Percentiles rank a stretch among this genome's conserved stretches.
These are phyloP conservation scores for Carex sylvatica DNA, from an alignment of 202 grass and related monocot genomes.

Conservation along the genomic window DNA sequence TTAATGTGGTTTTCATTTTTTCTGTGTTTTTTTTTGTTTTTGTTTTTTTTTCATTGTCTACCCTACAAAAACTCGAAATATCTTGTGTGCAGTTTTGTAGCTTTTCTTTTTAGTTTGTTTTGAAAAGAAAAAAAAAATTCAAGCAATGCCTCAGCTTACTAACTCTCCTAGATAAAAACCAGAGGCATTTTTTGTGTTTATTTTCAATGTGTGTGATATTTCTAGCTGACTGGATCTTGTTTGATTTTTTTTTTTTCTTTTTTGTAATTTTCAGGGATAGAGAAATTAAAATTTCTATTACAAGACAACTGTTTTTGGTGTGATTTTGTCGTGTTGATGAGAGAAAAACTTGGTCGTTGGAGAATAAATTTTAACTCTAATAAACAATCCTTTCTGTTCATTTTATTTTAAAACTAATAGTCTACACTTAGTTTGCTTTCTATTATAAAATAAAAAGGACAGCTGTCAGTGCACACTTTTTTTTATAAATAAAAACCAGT, in stretches of 20 bases:
- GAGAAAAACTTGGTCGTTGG: neutral
- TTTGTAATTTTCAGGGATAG: neutral
- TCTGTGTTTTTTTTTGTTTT: neutral
- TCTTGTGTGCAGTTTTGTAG: neutral
- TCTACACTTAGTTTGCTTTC: constrained; percentile 16
- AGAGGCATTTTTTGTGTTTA: neutral
- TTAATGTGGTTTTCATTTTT: neutral
- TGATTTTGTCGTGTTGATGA: neutral
- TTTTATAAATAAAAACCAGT: neutral
- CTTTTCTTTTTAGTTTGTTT: neutral
- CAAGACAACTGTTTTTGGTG: neutral
- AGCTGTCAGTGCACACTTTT: neutral
- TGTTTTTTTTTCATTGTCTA: neutral
- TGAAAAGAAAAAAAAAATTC: neutral
- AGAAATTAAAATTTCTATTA: neutral
- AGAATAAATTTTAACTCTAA: neutral
- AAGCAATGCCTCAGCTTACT: neutral
- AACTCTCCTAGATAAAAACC: neutral
- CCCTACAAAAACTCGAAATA: neutral
- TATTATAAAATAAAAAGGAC: neutral
- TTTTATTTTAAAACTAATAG: neutral
- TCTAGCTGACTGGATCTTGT: neutral
- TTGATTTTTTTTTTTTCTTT: too few species aligned
- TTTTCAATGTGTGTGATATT: neutral
- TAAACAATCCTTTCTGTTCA: neutral